Evolutionary conservation across 2,329 filamentous ascomycete species (phyloP).

Genomic region (Metarhizium rileyi): DNA sequence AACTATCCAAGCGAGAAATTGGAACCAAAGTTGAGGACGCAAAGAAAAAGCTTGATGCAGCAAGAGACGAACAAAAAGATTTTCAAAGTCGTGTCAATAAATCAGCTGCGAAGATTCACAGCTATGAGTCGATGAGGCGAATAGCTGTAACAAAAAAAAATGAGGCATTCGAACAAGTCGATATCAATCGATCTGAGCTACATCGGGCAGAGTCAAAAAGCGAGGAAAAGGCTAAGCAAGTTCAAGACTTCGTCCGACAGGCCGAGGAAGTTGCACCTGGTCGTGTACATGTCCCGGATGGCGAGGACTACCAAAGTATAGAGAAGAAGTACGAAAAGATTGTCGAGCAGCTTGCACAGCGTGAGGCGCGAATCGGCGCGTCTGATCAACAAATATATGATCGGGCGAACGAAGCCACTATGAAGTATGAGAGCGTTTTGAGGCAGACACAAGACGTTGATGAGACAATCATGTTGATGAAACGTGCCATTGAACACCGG

Average conservation of each 20-base stretch:
- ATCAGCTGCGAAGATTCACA: conserved; percentile 41
- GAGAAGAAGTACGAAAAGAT: conserved; percentile 46
- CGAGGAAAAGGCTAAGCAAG: conserved; percentile 34
- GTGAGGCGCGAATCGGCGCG: conserved; percentile 49
- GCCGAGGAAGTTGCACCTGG: conserved; percentile 43
- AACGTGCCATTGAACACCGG: conserved; percentile 56
- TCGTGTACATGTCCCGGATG: conserved; percentile 53
- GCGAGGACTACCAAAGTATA: conserved; percentile 51
- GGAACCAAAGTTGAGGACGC: conserved; percentile 32
- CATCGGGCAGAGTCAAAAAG: conserved; percentile 35
- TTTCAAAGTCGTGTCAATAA: conserved; percentile 43
- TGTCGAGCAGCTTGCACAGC: conserved; percentile 45
- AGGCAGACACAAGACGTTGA: conserved; percentile 30
- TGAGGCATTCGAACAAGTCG: conserved; percentile 40
- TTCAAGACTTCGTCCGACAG: conserved; percentile 44
- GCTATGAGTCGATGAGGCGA: conserved; percentile 37
- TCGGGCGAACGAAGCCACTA: conserved; percentile 29
- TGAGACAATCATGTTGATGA: conserved; percentile 35
- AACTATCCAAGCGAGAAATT: conserved; percentile 37
- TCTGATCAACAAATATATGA: conserved; percentile 55
- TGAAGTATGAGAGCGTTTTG: conserved; percentile 33
- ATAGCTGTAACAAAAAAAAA: conserved; percentile 54
- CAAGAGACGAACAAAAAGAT: conserved; percentile 26
- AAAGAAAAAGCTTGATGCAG: conserved; percentile 24
- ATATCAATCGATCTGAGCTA: conserved; percentile 37